Conservation (phyloP, 2,329 filamentous ascomycete genomes). For the Diaporthe amygdali region DNA sequence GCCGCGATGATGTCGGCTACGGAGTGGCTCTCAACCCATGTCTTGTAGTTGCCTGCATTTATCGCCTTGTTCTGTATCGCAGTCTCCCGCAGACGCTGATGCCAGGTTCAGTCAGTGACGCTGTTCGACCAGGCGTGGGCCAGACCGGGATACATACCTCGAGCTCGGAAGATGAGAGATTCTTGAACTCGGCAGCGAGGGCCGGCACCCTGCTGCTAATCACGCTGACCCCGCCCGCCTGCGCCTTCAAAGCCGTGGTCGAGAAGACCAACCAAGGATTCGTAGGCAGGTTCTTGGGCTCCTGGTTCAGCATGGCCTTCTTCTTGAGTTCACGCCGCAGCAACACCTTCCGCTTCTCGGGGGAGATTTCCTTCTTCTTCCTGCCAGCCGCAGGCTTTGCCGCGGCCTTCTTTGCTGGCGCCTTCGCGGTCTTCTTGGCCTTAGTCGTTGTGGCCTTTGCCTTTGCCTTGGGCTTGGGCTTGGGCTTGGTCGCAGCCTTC, state of each 20-base stretch:
- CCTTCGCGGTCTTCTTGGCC: slow-evolving; percentile 33
- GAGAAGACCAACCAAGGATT: slow-evolving; percentile 46
- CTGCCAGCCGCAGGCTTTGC: slow-evolving; percentile 29
- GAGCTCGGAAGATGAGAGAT: slow-evolving; percentile 44
- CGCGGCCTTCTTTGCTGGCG: slow-evolving; percentile 20
- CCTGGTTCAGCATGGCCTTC: slow-evolving; percentile 43
- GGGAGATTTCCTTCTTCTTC: slow-evolving; percentile 40
- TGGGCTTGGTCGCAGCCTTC: slow-evolving; percentile 30
- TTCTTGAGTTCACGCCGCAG: slow-evolving; percentile 44
- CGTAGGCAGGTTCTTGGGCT: slow-evolving; percentile 40
- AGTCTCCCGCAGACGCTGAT: slow-evolving; percentile 41
- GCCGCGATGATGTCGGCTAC: slow-evolving; percentile 47
- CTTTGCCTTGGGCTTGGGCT: slow-evolving; percentile 28
- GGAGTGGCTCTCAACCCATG: slow-evolving; percentile 54
- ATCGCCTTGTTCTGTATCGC: slow-evolving; percentile 44
- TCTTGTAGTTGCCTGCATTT: slow-evolving; percentile 47
- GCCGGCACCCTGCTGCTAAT: slow-evolving; percentile 31
- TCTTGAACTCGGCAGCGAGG: slow-evolving; percentile 42
- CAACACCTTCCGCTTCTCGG: slow-evolving; percentile 43
- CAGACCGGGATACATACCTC: slow-evolving; percentile 44
- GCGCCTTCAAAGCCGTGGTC: slow-evolving; percentile 35
- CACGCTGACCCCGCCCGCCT: neutral
- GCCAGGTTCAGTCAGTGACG: neutral
- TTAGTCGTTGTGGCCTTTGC: slow-evolving; percentile 24
- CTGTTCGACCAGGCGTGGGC: neutral